Evolutionary conservation across 345 rosid species (phyloP).

Genomic region (Mallotus nudiflorus): DNA sequence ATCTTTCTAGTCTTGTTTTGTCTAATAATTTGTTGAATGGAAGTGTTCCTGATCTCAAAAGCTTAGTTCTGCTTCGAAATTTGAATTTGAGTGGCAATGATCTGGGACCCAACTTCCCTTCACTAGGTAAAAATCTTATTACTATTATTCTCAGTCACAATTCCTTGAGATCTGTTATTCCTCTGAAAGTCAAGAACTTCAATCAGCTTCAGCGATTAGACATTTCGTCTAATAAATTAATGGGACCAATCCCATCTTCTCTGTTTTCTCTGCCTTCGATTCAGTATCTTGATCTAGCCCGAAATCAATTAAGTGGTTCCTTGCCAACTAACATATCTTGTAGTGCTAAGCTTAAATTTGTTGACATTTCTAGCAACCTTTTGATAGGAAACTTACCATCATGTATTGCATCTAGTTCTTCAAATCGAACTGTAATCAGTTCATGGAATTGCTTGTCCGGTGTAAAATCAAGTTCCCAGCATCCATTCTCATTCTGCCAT

Average conservation of each 20-base stretch:
- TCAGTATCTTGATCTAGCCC: conserved; percentile 48
- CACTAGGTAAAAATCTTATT: conserved; percentile 44
- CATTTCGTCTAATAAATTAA: conserved; percentile 54
- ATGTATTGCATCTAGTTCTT: conserved; percentile 46
- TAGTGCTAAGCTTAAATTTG: conserved; percentile 42
- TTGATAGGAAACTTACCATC: conserved; percentile 66
- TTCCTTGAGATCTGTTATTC: conserved; percentile 63
- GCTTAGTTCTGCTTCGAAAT: conserved; percentile 44
- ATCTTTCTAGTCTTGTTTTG: conserved; percentile 60
- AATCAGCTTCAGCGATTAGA: conserved; percentile 55
- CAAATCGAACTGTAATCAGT: conserved; percentile 55
- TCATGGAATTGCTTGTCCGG: conserved; percentile 78
- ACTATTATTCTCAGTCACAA: conserved; percentile 52
- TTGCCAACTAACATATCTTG: conserved; percentile 53
- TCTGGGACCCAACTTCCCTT: conserved; percentile 69
- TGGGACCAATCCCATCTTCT: conserved; percentile 59
- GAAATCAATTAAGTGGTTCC: conserved; percentile 58
- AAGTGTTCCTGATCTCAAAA: conserved; percentile 59
- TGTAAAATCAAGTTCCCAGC: conserved; percentile 56
- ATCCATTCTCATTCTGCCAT: conserved; percentile 64
- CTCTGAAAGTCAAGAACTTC: conserved; percentile 42
- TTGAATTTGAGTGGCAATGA: conserved; percentile 57
- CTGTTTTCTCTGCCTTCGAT: conserved; percentile 63
- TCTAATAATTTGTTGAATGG: conserved; percentile 61
- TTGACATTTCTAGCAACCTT: conserved; percentile 73